phyloP scores from a whole-genome alignment of 768 basidiomycete genomes.

The Lenzites betulinus region DNA sequence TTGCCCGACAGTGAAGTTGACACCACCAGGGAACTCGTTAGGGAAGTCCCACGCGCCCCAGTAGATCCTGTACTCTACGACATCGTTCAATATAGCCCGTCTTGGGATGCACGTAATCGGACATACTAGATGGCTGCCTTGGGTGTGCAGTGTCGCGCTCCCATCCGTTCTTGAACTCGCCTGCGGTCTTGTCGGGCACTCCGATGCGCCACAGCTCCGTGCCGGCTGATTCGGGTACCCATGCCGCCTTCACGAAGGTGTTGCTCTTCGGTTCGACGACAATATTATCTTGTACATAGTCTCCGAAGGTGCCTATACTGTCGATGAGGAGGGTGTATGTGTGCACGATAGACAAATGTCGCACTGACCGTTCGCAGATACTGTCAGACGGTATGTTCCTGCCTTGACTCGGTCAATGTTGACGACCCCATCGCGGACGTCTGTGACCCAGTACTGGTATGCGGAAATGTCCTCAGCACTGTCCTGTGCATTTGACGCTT shows the following conservation, averaged over 20 bases:
- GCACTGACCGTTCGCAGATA: slow-evolving; percentile 23
- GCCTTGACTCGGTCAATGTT: slow-evolving; percentile 29
- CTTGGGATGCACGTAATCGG: not conserved
- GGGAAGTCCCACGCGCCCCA: slow-evolving; percentile 37
- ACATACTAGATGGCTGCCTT: slow-evolving; percentile 21
- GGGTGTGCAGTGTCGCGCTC: slow-evolving; percentile 28
- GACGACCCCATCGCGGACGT: slow-evolving; percentile 19
- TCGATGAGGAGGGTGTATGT: not conserved
- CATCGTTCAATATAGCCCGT: not conserved
- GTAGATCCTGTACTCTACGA: slow-evolving; percentile 24
- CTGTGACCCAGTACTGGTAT: slow-evolving; percentile 32
- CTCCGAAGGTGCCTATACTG: slow-evolving; percentile 30
- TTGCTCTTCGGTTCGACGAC: slow-evolving; percentile 19
- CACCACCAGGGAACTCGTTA: slow-evolving; percentile 32
- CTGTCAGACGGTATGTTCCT: slow-evolving; percentile 32
- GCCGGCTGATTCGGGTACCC: slow-evolving; percentile 29
- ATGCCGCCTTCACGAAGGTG: slow-evolving; percentile 20
- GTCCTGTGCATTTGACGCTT: slow-evolving; percentile 15
- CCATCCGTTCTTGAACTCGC: slow-evolving; percentile 30
- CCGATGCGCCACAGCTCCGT: slow-evolving; percentile 33
- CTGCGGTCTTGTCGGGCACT: slow-evolving; percentile 30
- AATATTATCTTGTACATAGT: slow-evolving; percentile 29
- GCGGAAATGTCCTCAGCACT: slow-evolving; percentile 25
- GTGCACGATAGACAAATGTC: too few species aligned
- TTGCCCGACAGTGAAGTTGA: slow-evolving; percentile 33